Conservation (phyloP, 2,329 filamentous ascomycete genomes). For the Knufia petricola region DNA sequence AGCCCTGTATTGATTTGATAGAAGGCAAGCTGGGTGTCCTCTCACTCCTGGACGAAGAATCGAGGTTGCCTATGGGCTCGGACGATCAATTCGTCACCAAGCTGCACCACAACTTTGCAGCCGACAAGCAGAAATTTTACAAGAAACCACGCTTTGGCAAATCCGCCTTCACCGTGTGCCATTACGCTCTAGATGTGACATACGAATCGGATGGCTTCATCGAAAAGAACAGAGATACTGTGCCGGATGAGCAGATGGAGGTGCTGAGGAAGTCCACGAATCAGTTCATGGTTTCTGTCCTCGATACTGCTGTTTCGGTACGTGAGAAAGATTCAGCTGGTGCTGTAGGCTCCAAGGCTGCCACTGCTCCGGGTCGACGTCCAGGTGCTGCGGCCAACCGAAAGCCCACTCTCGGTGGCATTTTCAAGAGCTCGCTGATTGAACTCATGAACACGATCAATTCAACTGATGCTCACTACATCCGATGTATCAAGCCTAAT, state of each 20-base stretch:
- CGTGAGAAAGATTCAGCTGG: conserved; percentile 72
- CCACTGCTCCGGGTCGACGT: conserved; percentile 59
- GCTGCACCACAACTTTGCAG: conserved; percentile 83
- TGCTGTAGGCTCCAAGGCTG: conserved; percentile 59
- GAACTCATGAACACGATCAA: conserved; percentile 98
- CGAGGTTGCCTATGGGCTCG: conserved; percentile 88
- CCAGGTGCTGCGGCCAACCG: conserved; percentile 87
- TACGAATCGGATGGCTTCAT: conserved; percentile 99
- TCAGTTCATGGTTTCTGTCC: conserved; percentile 69
- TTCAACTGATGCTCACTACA: conserved; percentile 96
- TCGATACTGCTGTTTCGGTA: conserved; percentile 75
- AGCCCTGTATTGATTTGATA: conserved; percentile 96
- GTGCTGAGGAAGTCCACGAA: conserved; percentile 78
- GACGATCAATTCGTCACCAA: conserved; percentile 97
- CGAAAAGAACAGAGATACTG: conserved; percentile 97
- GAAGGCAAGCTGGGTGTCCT: conserved; percentile 93
- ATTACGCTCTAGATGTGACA: conserved; percentile 95
- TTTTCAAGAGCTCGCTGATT: conserved; percentile 96
- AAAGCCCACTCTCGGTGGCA: conserved; percentile 93
- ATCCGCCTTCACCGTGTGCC: conserved; percentile 93
- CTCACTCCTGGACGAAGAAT: conserved; percentile 90
- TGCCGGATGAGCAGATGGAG: conserved; percentile 96
- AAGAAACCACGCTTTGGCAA: conserved; percentile 98
- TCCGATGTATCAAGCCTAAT: conserved; percentile 97
- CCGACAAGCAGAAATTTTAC: conserved; percentile 90